These are phyloP conservation scores for Boletus sp. DNA, from an alignment of 768 basidiomycete genomes.

Conservation along the genomic window DNA sequence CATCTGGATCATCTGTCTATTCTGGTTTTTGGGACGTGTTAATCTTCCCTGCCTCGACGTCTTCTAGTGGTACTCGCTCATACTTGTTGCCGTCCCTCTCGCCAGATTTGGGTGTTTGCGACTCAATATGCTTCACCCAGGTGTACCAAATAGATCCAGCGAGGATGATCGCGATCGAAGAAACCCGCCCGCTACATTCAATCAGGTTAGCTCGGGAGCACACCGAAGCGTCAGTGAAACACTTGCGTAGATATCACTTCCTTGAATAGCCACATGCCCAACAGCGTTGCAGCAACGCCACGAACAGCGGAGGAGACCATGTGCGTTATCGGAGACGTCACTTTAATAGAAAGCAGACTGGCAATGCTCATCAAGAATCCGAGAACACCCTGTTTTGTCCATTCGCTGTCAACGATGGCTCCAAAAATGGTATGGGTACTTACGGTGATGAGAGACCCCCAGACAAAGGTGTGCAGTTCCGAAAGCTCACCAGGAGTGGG, in stretches of 20 bases:
- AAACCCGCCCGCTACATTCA: conserved; percentile 64
- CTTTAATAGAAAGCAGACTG: conserved; percentile 90
- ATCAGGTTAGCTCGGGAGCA: conserved; percentile 1
- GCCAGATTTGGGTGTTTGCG: conserved; percentile 38
- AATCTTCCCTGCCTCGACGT: conserved; percentile 52
- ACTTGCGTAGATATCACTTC: conserved; percentile 80
- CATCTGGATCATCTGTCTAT: conserved; percentile 11
- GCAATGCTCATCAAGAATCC: conserved; percentile 97
- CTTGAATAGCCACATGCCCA: conserved; percentile 77
- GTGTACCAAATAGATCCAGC: conserved; percentile 83
- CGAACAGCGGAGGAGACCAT: conserved; percentile 97
- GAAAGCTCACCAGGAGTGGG: conserved; percentile 41
- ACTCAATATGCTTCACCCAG: conserved; percentile 80
- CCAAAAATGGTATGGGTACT: conserved; percentile 22
- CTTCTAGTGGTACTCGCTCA: conserved; percentile 63
- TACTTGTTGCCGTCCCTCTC: conserved; percentile 39
- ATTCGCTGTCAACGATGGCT: conserved; percentile 1
- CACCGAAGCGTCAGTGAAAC: neutral
- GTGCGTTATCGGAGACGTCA: conserved; percentile 96
- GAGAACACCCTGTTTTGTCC: conserved; percentile 58
- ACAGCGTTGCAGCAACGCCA: conserved; percentile 86
- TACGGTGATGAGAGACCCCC: conserved; percentile 79
- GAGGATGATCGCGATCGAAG: conserved; percentile 80
- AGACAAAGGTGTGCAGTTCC: conserved; percentile 63
- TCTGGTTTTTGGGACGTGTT: conserved; percentile 29